Conservation (phyloP, 768 basidiomycete genomes). For the Tulasnella sp. region DNA sequence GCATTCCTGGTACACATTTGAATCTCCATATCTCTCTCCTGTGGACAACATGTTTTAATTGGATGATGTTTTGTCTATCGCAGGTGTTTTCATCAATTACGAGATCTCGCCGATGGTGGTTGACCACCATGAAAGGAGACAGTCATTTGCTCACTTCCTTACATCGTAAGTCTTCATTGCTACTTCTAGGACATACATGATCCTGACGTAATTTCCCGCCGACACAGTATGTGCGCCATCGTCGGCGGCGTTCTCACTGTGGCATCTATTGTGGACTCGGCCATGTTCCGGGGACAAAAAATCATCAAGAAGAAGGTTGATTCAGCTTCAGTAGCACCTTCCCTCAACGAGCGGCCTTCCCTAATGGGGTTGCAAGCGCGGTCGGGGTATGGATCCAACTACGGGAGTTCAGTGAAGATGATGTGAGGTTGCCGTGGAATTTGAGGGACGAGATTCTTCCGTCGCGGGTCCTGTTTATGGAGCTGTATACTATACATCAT, state of each 20-base stretch:
- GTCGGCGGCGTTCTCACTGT: slow-evolving; percentile 95
- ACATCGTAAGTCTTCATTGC: slow-evolving; percentile 61
- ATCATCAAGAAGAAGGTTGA: slow-evolving; percentile 50
- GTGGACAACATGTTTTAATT: background rate
- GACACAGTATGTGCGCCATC: slow-evolving; percentile 94
- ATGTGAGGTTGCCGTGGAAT: background rate
- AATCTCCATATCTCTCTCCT: background rate
- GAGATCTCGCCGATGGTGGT: slow-evolving; percentile 96
- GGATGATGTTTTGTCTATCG: background rate
- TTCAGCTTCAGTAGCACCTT: background rate
- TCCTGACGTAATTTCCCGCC: too few relatives aligned
- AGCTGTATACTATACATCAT: too few relatives aligned
- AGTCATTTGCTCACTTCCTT: slow-evolving; percentile 95
- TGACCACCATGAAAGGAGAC: slow-evolving; percentile 79
- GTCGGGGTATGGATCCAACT: background rate
- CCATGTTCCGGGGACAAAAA: slow-evolving; percentile 72
- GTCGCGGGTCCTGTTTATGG: too few relatives aligned
- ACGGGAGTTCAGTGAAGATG: slow-evolving; percentile 9
- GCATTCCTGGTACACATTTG: slow-evolving; percentile 48
- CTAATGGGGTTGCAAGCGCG: background rate
- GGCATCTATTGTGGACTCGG: slow-evolving; percentile 75
- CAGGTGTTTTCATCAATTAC: slow-evolving; percentile 81
- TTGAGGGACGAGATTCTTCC: too few relatives aligned
- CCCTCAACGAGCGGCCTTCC: background rate
- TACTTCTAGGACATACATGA: background rate